Percentiles rank a stretch among this genome's conserved stretches.
phyloP scores from a whole-genome alignment of 2,329 filamentous ascomycete species.

The Penicillium palitans region DNA sequence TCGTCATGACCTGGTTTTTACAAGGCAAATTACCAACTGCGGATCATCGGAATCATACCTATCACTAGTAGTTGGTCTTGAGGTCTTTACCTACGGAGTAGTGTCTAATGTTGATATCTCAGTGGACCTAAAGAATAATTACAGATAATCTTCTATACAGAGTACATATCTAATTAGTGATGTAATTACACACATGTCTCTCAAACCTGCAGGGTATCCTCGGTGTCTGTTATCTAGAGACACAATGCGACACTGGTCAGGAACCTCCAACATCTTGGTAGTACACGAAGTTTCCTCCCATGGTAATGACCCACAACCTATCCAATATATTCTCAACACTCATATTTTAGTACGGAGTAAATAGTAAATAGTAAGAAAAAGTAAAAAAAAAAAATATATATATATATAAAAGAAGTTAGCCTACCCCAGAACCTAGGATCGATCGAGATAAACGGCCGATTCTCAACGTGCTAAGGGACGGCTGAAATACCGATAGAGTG shows the following conservation, averaged over 20 bases:
- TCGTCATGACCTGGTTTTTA: conserved; percentile 21
- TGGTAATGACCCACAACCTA: background rate
- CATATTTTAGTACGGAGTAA: background rate
- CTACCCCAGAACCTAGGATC: conserved; percentile 1
- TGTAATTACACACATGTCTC: background rate
- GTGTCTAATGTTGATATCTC: background rate
- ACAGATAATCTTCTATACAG: background rate
- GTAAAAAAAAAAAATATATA: no score
- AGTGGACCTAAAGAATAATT: background rate
- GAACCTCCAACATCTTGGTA: conserved; percentile 5
- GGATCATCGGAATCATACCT: conserved; percentile 25
- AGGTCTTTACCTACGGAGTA: no score
- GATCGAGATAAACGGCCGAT: conserved; percentile 9
- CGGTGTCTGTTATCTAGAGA: background rate
- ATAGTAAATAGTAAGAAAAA: background rate
- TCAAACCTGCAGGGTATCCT: background rate
- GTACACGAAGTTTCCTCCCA: background rate
- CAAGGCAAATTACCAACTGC: conserved; percentile 27
- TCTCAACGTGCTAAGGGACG: conserved; percentile 9
- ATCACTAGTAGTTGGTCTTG: conserved; percentile 5
- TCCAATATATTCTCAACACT: background rate
- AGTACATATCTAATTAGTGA: background rate
- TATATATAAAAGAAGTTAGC: background rate
- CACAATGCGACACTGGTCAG: conserved; percentile 15
- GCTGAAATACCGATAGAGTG: background rate